Percentiles rank a stretch among this genome's conserved stretches.
Evolutionary conservation across 768 basidiomycete genomes (phyloP).

Genomic region (Rubroboletus pulcherrimus): DNA sequence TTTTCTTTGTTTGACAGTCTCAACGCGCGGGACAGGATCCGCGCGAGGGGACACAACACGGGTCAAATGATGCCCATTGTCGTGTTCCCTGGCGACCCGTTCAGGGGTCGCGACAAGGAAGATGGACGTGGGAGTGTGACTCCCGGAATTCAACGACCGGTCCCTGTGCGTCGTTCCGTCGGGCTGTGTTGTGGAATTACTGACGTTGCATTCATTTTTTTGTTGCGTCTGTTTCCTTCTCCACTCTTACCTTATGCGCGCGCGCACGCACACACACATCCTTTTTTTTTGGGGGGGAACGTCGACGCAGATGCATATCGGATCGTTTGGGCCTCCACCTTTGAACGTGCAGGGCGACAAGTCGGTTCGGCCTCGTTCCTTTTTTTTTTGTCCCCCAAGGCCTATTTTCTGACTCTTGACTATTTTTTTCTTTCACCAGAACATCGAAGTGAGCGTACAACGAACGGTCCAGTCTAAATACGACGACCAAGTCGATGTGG

Average conservation of each 20-base stretch:
- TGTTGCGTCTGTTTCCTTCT: neutral
- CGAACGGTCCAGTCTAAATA: constrained; percentile 16
- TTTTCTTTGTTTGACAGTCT: constrained; percentile 8
- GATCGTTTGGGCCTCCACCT: neutral
- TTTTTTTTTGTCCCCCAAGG: too few species aligned
- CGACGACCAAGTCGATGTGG: constrained; percentile 1
- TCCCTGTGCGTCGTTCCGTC: constrained; percentile 1
- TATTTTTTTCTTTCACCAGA: neutral
- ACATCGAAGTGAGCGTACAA: constrained; percentile 18
- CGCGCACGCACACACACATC: too few species aligned
- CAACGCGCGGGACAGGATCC: constrained; percentile 17
- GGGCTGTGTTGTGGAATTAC: neutral
- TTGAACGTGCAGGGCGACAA: neutral
- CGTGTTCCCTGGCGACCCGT: neutral
- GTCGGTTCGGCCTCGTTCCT: constrained; percentile 8
- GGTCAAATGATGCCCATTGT: constrained; percentile 2
- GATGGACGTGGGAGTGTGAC: neutral
- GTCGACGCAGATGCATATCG: neutral
- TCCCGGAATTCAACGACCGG: neutral
- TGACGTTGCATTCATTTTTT: neutral
- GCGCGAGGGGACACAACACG: neutral
- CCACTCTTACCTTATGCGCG: neutral
- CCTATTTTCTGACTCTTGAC: neutral
- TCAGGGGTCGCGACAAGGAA: neutral
- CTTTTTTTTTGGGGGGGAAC: neutral